phyloP scores from a whole-genome alignment of 441 rosid genomes.

The Corymbia citriodora region DNA sequence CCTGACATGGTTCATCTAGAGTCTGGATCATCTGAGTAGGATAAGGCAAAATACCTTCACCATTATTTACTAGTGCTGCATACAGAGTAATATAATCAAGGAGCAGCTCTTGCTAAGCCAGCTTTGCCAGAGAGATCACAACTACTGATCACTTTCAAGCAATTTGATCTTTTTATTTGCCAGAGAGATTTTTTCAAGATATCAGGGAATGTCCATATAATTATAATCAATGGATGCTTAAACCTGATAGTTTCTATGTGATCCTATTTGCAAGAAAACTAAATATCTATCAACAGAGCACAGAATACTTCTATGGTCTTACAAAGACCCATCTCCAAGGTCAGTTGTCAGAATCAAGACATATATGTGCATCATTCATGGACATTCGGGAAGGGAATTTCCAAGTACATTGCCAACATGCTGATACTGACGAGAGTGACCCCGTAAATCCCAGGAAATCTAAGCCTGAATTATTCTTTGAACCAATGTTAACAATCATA shows the following conservation, averaged over 20 bases:
- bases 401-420: background rate
- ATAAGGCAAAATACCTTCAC: background rate
- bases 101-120: background rate
- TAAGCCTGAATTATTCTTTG: background rate
- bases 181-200: background rate
- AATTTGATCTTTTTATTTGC: background rate
- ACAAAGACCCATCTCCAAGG: background rate
- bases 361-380: background rate
- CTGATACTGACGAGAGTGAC: background rate
- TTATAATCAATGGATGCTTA: fast-evolving
- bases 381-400: background rate
- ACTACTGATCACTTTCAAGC: background rate
- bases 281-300: background rate
- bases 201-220: background rate
- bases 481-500: background rate
- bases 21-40: background rate
- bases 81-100: background rate
- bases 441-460: background rate
- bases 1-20: background rate
- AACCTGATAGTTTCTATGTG: background rate
- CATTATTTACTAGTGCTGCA: background rate
- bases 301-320: background rate
- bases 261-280: background rate
- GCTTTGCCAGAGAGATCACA: background rate
- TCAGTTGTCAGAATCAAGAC: background rate